These are phyloP conservation scores for Scleroderma bovista DNA, from an alignment of 768 basidiomycete species.

Conservation along the genomic window DNA sequence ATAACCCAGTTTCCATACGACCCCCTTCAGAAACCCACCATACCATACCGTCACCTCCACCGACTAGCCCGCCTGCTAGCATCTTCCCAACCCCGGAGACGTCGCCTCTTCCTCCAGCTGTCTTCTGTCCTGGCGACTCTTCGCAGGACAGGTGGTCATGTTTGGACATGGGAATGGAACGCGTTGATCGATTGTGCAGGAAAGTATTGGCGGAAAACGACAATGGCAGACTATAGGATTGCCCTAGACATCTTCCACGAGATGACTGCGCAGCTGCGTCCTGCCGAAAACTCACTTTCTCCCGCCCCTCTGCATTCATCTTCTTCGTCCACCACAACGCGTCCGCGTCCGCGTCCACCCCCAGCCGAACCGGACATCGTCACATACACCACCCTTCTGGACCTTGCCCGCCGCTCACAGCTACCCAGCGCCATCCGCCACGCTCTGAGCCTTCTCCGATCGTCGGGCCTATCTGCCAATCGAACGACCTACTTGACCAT, in stretches of 20 bases:
- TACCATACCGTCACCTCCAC: slow-evolving; percentile 46
- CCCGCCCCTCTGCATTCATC: slow-evolving; percentile 5
- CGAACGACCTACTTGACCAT: slow-evolving; percentile 58
- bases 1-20: slow-evolving; percentile 13
- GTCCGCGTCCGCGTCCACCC: slow-evolving; percentile 12
- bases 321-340: not conserved
- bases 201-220: slow-evolving; percentile 56
- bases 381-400: slow-evolving; percentile 65
- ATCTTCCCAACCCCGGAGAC: slow-evolving; percentile 48
- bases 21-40: slow-evolving; percentile 5
- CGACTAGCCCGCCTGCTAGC: slow-evolving; percentile 58
- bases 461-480: slow-evolving; percentile 52
- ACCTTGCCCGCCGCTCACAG: slow-evolving; percentile 53
- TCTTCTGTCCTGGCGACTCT: slow-evolving; percentile 62
- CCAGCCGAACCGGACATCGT: slow-evolving; percentile 48
- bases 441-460: slow-evolving; percentile 47
- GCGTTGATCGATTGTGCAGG: slow-evolving; percentile 63
- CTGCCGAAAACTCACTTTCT: slow-evolving; percentile 32
- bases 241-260: slow-evolving; percentile 59
- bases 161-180: slow-evolving; percentile 74
- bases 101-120: slow-evolving; percentile 55
- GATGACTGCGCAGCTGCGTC: slow-evolving; percentile 39
- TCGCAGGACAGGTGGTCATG: slow-evolving; percentile 45
- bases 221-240: slow-evolving; percentile 50
- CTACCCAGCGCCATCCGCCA: slow-evolving; percentile 40